These are phyloP conservation scores for Sabuloglossum arenarium DNA, from an alignment of 495 filamentous ascomycete species.

Conservation along the genomic window DNA sequence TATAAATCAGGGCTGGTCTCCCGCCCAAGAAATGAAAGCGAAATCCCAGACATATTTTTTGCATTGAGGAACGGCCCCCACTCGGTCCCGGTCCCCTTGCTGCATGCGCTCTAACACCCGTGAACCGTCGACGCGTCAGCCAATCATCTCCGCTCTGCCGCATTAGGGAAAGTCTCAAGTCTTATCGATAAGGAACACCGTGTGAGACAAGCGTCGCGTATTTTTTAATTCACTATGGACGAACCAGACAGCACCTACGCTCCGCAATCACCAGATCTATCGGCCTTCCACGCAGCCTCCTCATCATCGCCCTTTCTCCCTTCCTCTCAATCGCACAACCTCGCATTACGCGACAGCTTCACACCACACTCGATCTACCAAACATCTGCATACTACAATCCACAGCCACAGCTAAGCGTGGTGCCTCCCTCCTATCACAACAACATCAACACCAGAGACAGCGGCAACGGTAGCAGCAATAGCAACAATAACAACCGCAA, in stretches of 20 bases:
- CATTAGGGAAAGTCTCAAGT: too few relatives aligned
- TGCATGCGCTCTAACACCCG: background rate
- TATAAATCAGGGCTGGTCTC: conserved; percentile 2
- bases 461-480: too few relatives aligned
- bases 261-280: conserved; percentile 16
- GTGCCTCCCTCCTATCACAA: background rate
- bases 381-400: background rate
- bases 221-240: conserved; percentile 8
- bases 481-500: background rate
- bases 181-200: background rate
- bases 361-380: background rate
- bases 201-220: background rate
- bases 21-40: conserved; percentile 2
- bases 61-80: background rate
- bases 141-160: background rate
- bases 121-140: background rate
- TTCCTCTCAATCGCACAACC: background rate
- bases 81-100: background rate
- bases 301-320: conserved; percentile 3
- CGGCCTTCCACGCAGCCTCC: conserved; percentile 11
- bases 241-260: conserved; percentile 13
- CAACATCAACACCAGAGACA: background rate
- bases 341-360: background rate
- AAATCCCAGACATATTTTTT: background rate
- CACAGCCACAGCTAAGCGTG: background rate